Base-by-base conservation (phyloP, 2,329 filamentous ascomycete genomes). In the Paraphaeosphaeria minitans region DNA sequence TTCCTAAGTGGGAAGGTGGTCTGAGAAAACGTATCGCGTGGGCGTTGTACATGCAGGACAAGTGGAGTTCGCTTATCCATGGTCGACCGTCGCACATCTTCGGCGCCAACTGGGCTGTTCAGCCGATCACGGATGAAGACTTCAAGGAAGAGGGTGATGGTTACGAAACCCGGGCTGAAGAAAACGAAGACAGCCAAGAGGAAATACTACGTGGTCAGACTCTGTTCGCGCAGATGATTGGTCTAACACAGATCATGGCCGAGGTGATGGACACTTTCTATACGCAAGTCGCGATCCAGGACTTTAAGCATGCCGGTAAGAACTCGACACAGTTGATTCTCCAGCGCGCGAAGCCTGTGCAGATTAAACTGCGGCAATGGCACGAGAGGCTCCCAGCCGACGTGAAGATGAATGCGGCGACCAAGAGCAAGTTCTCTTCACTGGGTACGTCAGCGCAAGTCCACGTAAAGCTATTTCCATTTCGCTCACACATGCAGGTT, bases 1-100 rank as follows among this genome's bases (percentile, higher is more conserved):
- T 97, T 55, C 91, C 93, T 29, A 83, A 84, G 0, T 97, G 93
- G 92, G 93, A 97, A 75, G 89, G 90, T 66, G 90, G 92, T 0
- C 76, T 97, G 58, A 85, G 93, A 60, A 95, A 94, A 74, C 86
- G 93, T 50, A 84, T 97, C 43, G 92, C 92, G 0, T 97, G 93
- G 93, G 93, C 91, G 2, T 78, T 96, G 52, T 96, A 95, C 74
- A 94, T 96, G 89, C 92, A 97, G 78, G 93, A 97, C 77, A 96
- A 91, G 75, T 96, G 93, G 93, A 91, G 90, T 16, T 89, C 92
- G 1, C 81, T 96, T 21, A 88, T 95, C 24, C 91, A 96, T 70
- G 92, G 92, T 10, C 88, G 92, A 12, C 93, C 92, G 0, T 95
- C 92, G 4, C 92, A 96, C 65, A 87, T 89, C 56, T 85, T 85